phyloP scores from a whole-genome alignment of 257 asterid genomes.

The Solanum tacnaense region DNA sequence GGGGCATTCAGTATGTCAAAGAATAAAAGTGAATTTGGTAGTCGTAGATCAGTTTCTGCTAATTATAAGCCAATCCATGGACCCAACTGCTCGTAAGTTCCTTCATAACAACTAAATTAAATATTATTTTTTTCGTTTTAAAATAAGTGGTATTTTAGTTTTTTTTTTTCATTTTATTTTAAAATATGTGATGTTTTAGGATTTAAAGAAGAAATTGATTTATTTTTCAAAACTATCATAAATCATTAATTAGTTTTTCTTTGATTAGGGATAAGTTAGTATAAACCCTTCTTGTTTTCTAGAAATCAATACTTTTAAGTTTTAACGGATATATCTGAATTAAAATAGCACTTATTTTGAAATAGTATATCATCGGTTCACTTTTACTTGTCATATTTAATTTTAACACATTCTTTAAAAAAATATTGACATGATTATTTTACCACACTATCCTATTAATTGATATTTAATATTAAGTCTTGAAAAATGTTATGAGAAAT shows the following conservation, averaged over 20 bases:
- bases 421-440: neutral
- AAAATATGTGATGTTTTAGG: neutral
- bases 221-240: neutral
- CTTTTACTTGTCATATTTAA: neutral
- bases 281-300: neutral
- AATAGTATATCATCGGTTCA: neutral
- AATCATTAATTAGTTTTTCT: neutral
- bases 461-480: neutral
- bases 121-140: neutral
- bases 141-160: neutral
- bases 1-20: conserved; percentile 43
- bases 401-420: neutral
- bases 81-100: conserved; percentile 77
- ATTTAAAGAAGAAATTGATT: neutral
- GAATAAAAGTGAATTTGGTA: conserved; percentile 31
- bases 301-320: neutral
- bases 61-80: conserved; percentile 41
- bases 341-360: neutral
- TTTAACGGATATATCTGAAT: neutral
- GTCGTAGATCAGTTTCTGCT: conserved; percentile 22
- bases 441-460: neutral
- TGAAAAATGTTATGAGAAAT: neutral
- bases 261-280: neutral
- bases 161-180: neutral
- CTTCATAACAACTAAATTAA: neutral